phyloP scores from a whole-genome alignment of 495 filamentous ascomycete genomes.

The Polyplosphaeria fusca region DNA sequence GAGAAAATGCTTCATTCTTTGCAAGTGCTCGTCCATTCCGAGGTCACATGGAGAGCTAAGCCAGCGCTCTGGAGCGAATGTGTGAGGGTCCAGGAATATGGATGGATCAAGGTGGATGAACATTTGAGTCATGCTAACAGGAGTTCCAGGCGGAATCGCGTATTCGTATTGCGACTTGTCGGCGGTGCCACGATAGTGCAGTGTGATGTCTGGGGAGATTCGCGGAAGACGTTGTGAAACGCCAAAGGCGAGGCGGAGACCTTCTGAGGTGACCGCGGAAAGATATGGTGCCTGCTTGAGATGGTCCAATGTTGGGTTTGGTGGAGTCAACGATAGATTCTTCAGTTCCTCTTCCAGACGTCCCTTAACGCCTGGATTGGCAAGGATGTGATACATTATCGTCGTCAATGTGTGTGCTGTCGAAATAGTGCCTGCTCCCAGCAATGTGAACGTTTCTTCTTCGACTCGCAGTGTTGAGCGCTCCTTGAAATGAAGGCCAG shows the following conservation, averaged over 20 bases:
- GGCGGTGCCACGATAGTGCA: background rate
- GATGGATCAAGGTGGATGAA: constrained; percentile 23
- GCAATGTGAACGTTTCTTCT: constrained; percentile 12
- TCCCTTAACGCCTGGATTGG: background rate
- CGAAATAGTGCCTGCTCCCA: constrained; percentile 16
- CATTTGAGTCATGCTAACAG: constrained; percentile 29
- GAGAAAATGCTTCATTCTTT: constrained; percentile 5
- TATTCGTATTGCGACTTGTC: background rate
- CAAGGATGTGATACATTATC: background rate
- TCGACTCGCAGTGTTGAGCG: constrained; percentile 3
- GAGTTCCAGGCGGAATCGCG: constrained; percentile 22
- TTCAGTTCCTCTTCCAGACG: background rate
- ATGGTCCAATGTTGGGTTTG: background rate
- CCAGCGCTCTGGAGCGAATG: constrained; percentile 32
- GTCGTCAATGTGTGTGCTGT: constrained; percentile 4
- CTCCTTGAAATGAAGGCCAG: background rate
- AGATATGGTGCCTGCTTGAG: background rate
- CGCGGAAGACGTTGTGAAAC: background rate
- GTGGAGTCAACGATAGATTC: background rate
- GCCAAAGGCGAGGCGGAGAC: background rate
- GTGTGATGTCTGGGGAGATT: background rate
- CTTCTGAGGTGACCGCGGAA: background rate
- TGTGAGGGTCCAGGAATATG: constrained; percentile 17
- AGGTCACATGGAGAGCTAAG: constrained; percentile 1
- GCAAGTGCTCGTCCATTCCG: background rate